These are phyloP conservation scores for Garcia nutans DNA, from an alignment of 345 rosid genomes.

Conservation along the genomic window DNA sequence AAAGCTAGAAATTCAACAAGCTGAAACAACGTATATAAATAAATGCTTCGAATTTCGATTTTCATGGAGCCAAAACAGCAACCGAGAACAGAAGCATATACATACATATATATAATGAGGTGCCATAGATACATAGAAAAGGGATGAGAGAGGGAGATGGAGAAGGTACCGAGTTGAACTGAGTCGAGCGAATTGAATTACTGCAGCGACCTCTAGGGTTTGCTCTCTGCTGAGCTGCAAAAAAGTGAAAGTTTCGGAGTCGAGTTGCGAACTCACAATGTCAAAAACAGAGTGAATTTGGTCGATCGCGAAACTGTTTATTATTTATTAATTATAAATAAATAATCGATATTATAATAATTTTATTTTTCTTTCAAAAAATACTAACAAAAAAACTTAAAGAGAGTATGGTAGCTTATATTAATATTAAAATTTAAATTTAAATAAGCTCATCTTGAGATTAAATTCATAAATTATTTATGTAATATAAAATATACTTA, in stretches of 20 bases:
- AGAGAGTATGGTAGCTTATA: too few species aligned
- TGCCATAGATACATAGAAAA: neutral
- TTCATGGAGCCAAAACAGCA: neutral
- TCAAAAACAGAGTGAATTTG: neutral
- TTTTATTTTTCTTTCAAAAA: too few species aligned
- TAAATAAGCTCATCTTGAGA: too few species aligned
- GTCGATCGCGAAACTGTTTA: too few species aligned
- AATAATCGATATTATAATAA: too few species aligned
- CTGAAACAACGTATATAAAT: neutral
- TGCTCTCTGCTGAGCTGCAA: slow-evolving; percentile 1
- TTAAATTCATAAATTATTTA: too few species aligned
- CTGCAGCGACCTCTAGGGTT: neutral
- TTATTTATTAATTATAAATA: too few species aligned
- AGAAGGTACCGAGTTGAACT: slow-evolving; percentile 5
- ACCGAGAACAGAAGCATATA: neutral
- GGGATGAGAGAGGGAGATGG: too few species aligned
- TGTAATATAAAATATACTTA: too few species aligned
- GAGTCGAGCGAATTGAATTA: neutral
- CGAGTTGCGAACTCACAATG: neutral
- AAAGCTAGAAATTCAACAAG: neutral
- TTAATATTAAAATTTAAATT: too few species aligned
- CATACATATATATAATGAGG: neutral
- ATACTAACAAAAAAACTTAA: too few species aligned
- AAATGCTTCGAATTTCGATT: neutral
- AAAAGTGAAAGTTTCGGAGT: neutral